phyloP scores from a whole-genome alignment of 768 basidiomycete species.

The Agaricus subrufescens region DNA sequence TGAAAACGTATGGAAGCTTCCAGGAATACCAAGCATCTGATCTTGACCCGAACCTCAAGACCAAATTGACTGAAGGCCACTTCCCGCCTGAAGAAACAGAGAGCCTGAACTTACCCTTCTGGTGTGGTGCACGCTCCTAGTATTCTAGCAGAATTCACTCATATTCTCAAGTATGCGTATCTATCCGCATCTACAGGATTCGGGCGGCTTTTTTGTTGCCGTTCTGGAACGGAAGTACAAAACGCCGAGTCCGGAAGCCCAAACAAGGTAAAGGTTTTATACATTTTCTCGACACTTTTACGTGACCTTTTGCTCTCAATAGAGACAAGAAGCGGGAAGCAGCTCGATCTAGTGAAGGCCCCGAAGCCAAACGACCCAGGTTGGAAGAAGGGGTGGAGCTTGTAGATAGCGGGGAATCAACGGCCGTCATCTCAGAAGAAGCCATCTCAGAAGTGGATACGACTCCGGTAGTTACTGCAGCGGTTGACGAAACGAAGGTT shows the following conservation, averaged over 20 bases:
- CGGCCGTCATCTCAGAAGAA: background rate
- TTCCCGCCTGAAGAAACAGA: constrained; percentile 76
- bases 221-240: constrained; percentile 56
- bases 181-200: constrained; percentile 93
- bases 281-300: background rate
- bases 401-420: background rate
- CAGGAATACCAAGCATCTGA: constrained; percentile 51
- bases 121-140: constrained; percentile 39
- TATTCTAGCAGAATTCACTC: background rate
- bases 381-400: constrained; percentile 13
- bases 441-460: background rate
- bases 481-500: background rate
- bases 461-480: background rate
- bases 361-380: constrained; percentile 49
- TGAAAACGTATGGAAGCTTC: constrained; percentile 53
- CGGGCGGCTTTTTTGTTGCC: constrained; percentile 97
- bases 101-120: constrained; percentile 60
- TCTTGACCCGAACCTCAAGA: constrained; percentile 43
- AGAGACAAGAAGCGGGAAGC: constrained; percentile 54
- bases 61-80: constrained; percentile 65
- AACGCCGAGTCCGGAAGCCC: background rate
- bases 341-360: constrained; percentile 30
- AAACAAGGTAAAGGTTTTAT: background rate
- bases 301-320: background rate
- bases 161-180: constrained; percentile 68